These are phyloP conservation scores for Aspergillus fijiensis DNA, from an alignment of 2,329 filamentous ascomycete genomes.

Conservation along the genomic window DNA sequence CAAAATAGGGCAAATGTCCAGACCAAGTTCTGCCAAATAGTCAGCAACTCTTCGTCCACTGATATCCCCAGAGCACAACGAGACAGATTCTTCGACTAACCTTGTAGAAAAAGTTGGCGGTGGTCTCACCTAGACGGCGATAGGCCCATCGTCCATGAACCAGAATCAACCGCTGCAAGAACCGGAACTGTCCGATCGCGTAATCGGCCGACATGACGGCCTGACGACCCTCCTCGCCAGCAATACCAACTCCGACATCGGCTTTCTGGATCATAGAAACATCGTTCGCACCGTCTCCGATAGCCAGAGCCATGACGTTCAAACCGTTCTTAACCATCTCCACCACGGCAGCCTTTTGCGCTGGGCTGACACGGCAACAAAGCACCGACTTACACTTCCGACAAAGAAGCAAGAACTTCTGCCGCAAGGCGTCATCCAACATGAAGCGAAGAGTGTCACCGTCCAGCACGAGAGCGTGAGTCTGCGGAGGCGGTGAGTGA, in stretches of 20 bases:
- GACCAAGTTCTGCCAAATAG: slow-evolving; percentile 3
- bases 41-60: background rate
- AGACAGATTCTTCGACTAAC: background rate
- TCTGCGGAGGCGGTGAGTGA: slow-evolving; percentile 5
- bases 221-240: slow-evolving; percentile 84
- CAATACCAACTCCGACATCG: slow-evolving; percentile 89
- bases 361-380: slow-evolving; percentile 8
- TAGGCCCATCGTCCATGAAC: slow-evolving; percentile 97
- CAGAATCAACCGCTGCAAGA: slow-evolving; percentile 75
- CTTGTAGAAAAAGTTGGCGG: slow-evolving; percentile 9
- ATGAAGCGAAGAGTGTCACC: slow-evolving; percentile 2
- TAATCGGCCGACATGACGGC: slow-evolving; percentile 95
- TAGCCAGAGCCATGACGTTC: slow-evolving; percentile 69
- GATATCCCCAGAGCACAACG: too few relatives aligned
- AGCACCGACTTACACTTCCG: slow-evolving; percentile 5
- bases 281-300: slow-evolving; percentile 90
- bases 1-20: slow-evolving; percentile 6
- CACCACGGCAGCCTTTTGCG: slow-evolving; percentile 5
- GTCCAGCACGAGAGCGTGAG: slow-evolving; percentile 5
- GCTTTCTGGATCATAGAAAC: slow-evolving; percentile 97
- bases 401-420: slow-evolving; percentile 6
- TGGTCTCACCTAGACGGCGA: slow-evolving; percentile 18
- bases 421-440: slow-evolving; percentile 3
- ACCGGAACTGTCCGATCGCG: slow-evolving; percentile 88
- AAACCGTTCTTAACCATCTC: slow-evolving; percentile 6